A percentile compares a stretch with the other conserved stretches of the same genome.
phyloP scores from a whole-genome alignment of 2,329 filamentous ascomycete species.

The Alternaria tenuissima region DNA sequence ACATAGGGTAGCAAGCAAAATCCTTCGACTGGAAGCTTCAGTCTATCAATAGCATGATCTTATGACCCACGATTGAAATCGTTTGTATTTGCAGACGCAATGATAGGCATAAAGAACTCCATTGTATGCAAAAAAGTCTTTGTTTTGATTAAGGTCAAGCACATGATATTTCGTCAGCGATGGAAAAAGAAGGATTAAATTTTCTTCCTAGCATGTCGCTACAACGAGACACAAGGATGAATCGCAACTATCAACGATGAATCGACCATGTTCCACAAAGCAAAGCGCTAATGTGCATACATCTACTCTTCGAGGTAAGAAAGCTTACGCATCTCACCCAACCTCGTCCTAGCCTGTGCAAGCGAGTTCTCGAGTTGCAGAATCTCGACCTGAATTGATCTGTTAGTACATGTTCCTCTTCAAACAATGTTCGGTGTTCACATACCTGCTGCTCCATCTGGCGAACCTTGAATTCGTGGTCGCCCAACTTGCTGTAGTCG shows the following conservation, averaged over 20 bases:
- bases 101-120: not conserved
- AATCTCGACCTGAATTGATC: constrained; percentile 80
- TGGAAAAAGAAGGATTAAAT: not conserved
- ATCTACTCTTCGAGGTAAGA: constrained; percentile 70
- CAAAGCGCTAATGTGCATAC: not conserved
- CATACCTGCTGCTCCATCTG: constrained; percentile 99
- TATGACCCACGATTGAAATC: not conserved
- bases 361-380: constrained; percentile 91
- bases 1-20: not conserved
- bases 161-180: not conserved
- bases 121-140: not conserved
- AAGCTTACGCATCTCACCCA: constrained; percentile 98
- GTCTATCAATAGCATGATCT: not conserved
- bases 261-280: constrained; percentile 3
- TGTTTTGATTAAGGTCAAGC: not conserved
- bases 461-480: constrained; percentile 96
- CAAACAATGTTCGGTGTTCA: constrained; percentile 28
- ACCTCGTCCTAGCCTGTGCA: constrained; percentile 76
- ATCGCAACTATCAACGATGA: not conserved
- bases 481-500: constrained; percentile 87
- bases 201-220: not conserved
- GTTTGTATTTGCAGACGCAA: not conserved
- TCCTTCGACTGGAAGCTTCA: not conserved
- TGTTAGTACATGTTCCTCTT: constrained; percentile 22
- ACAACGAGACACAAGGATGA: not conserved